Conservation (phyloP, 345 rosid genomes). For the Punica granatum region DNA sequence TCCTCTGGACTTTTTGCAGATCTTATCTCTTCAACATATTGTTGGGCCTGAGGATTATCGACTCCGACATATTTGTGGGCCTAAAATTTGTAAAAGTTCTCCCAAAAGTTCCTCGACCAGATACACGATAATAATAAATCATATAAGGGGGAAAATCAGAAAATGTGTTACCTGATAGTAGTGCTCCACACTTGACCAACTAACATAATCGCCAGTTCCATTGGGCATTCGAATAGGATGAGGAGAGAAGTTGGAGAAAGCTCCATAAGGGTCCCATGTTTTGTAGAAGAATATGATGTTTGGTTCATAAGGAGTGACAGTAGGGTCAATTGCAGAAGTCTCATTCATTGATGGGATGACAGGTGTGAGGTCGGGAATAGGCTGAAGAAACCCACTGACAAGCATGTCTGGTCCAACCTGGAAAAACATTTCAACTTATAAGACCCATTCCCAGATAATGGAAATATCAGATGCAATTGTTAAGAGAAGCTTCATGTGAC, state of each 20-base stretch:
- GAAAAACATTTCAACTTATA: neutral
- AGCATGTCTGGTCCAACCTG: conserved; percentile 97
- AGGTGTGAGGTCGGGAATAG: conserved; percentile 77
- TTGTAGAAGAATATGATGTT: conserved; percentile 82
- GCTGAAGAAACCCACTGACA: conserved; percentile 85
- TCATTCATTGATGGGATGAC: conserved; percentile 71
- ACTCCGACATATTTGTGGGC: conserved; percentile 61
- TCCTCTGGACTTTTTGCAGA: conserved; percentile 79
- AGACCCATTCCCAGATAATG: no score
- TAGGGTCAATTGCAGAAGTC: conserved; percentile 82
- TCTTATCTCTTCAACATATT: conserved; percentile 56
- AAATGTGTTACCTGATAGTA: conserved; percentile 64
- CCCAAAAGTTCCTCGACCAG: neutral
- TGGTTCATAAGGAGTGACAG: conserved; percentile 61
- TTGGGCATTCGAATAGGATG: conserved; percentile 75
- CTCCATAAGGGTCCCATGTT: conserved; percentile 94
- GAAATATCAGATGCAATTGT: neutral
- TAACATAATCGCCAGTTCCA: conserved; percentile 37
- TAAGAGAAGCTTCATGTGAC: neutral
- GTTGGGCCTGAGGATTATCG: conserved; percentile 42
- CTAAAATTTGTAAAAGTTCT: conserved; percentile 22
- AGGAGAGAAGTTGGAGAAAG: conserved; percentile 86
- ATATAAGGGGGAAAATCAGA: neutral
- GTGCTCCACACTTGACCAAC: conserved; percentile 81
- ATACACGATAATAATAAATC: neutral